These are phyloP conservation scores for Coprinopsis sp. DNA, from an alignment of 768 basidiomycete genomes.

Conservation along the genomic window DNA sequence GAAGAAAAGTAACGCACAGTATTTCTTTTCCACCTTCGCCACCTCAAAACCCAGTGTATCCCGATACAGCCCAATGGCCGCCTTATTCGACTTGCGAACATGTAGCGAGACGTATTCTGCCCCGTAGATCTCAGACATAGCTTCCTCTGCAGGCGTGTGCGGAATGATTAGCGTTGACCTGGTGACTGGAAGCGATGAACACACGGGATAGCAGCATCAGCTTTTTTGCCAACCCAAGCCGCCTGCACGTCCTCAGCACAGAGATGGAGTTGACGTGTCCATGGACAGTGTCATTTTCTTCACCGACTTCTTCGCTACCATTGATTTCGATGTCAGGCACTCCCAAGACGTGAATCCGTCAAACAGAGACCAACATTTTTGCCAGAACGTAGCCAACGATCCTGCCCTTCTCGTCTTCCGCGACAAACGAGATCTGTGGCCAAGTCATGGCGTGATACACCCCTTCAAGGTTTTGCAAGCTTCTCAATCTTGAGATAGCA, in stretches of 20 bases:
- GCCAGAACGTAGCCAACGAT: constrained; percentile 96
- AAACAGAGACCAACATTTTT: constrained; percentile 69
- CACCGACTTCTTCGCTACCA: constrained; percentile 34
- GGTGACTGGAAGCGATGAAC: constrained; percentile 23
- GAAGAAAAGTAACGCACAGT: constrained; percentile 54
- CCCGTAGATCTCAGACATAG: constrained; percentile 85
- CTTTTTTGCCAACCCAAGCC: constrained; percentile 91
- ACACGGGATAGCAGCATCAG: constrained; percentile 90
- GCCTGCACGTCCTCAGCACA: constrained; percentile 82
- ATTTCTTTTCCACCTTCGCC: constrained; percentile 79
- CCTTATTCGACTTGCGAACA: constrained; percentile 92
- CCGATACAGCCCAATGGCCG: constrained; percentile 82
- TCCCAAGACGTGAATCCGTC: no score
- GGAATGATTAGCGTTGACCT: not conserved
- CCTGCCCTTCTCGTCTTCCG: constrained; percentile 82
- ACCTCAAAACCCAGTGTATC: constrained; percentile 90
- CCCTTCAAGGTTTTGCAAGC: constrained; percentile 43
- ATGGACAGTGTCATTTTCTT: constrained; percentile 59
- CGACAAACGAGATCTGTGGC: constrained; percentile 92
- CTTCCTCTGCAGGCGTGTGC: constrained; percentile 58
- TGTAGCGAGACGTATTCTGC: constrained; percentile 85
- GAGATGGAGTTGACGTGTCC: constrained; percentile 98
- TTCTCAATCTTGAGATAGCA: not conserved
- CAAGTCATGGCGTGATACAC: constrained; percentile 88
- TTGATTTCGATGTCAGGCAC: no score